Evolutionary conservation across 805 yeast species (phyloP), one percentile per base, ranked within the genome.

Genomic region (Lachancea fermentati): DNA sequence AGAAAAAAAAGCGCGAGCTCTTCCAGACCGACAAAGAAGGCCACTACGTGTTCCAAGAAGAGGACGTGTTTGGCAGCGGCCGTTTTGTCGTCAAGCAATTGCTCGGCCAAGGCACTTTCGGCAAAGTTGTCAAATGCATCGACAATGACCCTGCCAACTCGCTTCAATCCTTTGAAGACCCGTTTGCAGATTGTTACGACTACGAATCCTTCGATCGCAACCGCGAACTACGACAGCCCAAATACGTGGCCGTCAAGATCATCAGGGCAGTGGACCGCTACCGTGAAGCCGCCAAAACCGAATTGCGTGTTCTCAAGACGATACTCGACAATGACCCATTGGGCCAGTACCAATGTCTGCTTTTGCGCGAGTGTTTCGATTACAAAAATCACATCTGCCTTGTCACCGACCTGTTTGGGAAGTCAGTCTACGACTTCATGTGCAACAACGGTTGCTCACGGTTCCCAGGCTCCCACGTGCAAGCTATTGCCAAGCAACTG

Each of bases 51-150:
- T 78, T 80, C 11, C 72, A 71, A 36, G 62, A 70, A 7, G 77
- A 79, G 44, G 78, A 79, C 22, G 52, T 60, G 2, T 81, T 84
- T 59, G 42, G 48, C 12, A 79, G 83, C 54, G 69, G 67, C 37
- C 64, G 95, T 34, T 89, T 83, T 60, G 65, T 72, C 14, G 81
- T 89, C 9, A 63, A 75, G 25, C 72, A 77, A 43, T 65, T 87
- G 25, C 67, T 93, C 41, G 99, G 99, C 1, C 91, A 89, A 46
- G 99, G 99, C 2, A 89, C 98, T 1, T 93, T 93, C 70, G 98
- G 98, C 7, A 97, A 93, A 65, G 99, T 93, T 34, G 94, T 89
- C 31, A 93, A 91, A 65, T 91, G 97, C 64, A 72, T 71, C 49
- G 97, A 93, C 57, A 67, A 71, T 39, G 26, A 14, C n/a, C 38